Conservation (phyloP, 208 protist genomes). For the Acanthamoeba sp. region DNA sequence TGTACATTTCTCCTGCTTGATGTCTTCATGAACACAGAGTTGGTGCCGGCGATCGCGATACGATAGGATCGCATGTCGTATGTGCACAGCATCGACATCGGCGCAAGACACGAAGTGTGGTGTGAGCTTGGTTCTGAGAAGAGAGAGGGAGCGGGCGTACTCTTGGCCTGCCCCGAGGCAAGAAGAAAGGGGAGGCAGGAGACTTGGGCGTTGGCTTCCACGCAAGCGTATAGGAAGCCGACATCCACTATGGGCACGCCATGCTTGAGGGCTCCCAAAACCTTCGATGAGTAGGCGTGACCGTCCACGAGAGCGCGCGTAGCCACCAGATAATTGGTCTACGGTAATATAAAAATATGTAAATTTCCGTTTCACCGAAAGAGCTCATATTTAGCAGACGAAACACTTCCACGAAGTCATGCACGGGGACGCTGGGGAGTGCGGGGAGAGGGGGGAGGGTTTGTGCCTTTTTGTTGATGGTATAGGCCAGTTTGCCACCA, state of each 20-base stretch:
- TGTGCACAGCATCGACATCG: too few relatives aligned
- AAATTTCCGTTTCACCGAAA: background rate
- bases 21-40: background rate
- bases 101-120: too few relatives aligned
- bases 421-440: too few relatives aligned
- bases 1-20: background rate
- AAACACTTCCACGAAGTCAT: background rate
- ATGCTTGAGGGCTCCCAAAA: background rate
- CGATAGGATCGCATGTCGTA: too few relatives aligned
- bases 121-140: background rate
- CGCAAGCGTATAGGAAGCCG: conserved; percentile 19
- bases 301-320: background rate
- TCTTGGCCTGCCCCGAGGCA: background rate
- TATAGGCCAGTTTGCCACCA: background rate
- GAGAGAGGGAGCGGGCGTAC: background rate
- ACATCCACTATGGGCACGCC: conserved; percentile 8
- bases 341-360: background rate
- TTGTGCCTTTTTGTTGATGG: background rate
- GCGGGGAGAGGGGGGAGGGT: background rate
- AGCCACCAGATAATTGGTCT: background rate
- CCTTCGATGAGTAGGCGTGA: conserved; percentile 10
- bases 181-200: conserved; percentile 23
- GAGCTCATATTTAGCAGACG: background rate
- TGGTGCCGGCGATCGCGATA: too few relatives aligned
- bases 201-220: background rate